Conservation (phyloP, 164 flowering plant species). For the Saururus chinensis region DNA sequence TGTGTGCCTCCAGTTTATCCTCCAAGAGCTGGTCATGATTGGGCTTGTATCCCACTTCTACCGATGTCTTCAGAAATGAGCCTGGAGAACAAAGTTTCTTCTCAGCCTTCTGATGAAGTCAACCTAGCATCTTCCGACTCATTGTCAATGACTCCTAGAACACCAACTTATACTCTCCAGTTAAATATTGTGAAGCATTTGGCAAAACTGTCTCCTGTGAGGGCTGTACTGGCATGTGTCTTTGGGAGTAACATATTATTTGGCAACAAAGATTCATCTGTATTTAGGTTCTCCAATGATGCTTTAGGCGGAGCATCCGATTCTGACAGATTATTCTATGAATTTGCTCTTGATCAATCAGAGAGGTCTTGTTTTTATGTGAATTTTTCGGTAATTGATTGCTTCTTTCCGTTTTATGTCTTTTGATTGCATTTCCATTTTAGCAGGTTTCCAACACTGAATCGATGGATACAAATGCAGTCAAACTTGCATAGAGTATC, state of each 20-base stretch:
- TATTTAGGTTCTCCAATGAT: constrained; percentile 43
- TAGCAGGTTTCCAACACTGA: constrained; percentile 84
- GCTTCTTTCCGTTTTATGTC: background rate
- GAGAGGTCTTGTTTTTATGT: constrained; percentile 55
- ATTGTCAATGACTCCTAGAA: constrained; percentile 47
- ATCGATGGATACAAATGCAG: constrained; percentile 99
- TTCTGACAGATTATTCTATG: constrained; percentile 75
- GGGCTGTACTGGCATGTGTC: constrained; percentile 90
- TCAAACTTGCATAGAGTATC: constrained; percentile 90
- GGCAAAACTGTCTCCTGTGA: constrained; percentile 84
- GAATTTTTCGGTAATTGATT: background rate
- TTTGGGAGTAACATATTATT: constrained; percentile 86
- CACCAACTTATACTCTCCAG: constrained; percentile 75
- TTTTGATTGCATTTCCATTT: constrained; percentile 9
- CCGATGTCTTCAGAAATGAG: constrained; percentile 36
- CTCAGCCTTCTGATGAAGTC: constrained; percentile 52
- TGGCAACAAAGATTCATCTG: constrained; percentile 43
- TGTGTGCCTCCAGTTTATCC: constrained; percentile 98
- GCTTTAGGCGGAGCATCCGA: constrained; percentile 50
- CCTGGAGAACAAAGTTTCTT: constrained; percentile 39
- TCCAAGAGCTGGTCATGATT: constrained; percentile 84
- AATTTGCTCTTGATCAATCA: constrained; percentile 95
- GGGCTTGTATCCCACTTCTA: constrained; percentile 90
- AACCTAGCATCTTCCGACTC: constrained; percentile 44
- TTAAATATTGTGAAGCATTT: constrained; percentile 83